Percentiles rank a stretch among this genome's conserved stretches.
Conservation (phyloP, 495 filamentous ascomycete species). For the Penicillium bovifimosum region DNA sequence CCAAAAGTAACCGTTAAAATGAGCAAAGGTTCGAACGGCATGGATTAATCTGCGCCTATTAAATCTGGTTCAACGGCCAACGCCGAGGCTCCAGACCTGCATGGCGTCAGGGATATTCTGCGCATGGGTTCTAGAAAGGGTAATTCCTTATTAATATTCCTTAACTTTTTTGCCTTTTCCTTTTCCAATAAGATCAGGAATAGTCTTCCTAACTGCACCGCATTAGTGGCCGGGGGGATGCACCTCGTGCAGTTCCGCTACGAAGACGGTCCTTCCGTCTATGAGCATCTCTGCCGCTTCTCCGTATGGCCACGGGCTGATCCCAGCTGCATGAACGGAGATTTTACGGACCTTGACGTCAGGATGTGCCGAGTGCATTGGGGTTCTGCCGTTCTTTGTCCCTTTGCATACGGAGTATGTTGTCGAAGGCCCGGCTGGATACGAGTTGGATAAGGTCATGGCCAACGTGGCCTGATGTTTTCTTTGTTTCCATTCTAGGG, state of each 20-base stretch:
- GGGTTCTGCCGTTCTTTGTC: conserved; percentile 8
- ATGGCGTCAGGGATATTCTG: conserved; percentile 2
- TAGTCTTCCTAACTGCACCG: not conserved
- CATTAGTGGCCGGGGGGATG: conserved; percentile 10
- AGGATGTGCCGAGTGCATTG: conserved; percentile 6
- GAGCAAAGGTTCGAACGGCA: not conserved
- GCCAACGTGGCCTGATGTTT: not conserved
- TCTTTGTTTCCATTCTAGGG: not conserved
- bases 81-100: not conserved
- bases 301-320: not conserved
- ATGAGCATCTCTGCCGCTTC: not conserved
- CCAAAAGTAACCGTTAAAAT: not conserved
- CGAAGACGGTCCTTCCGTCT: not conserved
- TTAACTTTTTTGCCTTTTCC: not conserved
- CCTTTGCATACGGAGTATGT: conserved; percentile 3
- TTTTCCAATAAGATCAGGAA: not conserved
- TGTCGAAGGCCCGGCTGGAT: not conserved
- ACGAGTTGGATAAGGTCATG: not conserved
- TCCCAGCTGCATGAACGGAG: conserved; percentile 6
- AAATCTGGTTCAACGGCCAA: conserved; percentile 11
- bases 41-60: not conserved
- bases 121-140: conserved; percentile 4
- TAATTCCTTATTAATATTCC: not conserved
- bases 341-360: conserved; percentile 7
- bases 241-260: conserved; percentile 9